These are phyloP conservation scores for Metschnikowia lachancei DNA, from an alignment of 805 yeast genomes.

Conservation along the genomic window DNA sequence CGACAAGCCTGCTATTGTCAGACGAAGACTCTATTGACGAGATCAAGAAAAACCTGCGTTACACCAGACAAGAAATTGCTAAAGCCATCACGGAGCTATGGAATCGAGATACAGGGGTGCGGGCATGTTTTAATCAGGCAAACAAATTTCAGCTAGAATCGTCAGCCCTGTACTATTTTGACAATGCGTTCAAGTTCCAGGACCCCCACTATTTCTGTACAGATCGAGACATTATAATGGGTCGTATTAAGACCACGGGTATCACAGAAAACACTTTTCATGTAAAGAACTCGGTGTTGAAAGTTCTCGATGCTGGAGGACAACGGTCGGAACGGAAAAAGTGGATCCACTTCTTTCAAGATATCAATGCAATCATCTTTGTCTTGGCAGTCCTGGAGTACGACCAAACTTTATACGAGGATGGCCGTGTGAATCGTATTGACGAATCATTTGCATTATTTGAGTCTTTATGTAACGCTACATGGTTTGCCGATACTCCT, in stretches of 20 bases:
- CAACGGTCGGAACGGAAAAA: conserved; percentile 87
- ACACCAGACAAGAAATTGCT: conserved; percentile 56
- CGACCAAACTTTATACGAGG: conserved; percentile 89
- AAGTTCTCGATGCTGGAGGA: conserved; percentile 94
- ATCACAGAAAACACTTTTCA: conserved; percentile 82
- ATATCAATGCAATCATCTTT: conserved; percentile 81
- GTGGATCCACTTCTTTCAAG: conserved; percentile 94
- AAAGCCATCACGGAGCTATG: conserved; percentile 68
- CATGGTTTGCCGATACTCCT: conserved; percentile 83
- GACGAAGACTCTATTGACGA: conserved; percentile 9
- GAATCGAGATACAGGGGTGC: conserved; percentile 67
- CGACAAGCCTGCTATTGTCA: conserved; percentile 16
- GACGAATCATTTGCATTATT: conserved; percentile 84
- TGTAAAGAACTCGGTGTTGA: conserved; percentile 60
- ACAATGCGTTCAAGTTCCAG: conserved; percentile 63
- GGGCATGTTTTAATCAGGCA: conserved; percentile 53
- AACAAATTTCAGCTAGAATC: conserved; percentile 85
- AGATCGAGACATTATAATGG: conserved; percentile 82
- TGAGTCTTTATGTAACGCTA: conserved; percentile 77
- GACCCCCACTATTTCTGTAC: conserved; percentile 63
- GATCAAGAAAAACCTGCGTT: conserved; percentile 9
- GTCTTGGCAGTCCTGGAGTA: conserved; percentile 90
- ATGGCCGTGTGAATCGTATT: conserved; percentile 83
- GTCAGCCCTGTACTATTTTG: conserved; percentile 78
- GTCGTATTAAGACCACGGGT: conserved; percentile 94